These are phyloP conservation scores for Pseudovirgaria hyperparasitica DNA, from an alignment of 2,329 filamentous ascomycete genomes.

Conservation along the genomic window DNA sequence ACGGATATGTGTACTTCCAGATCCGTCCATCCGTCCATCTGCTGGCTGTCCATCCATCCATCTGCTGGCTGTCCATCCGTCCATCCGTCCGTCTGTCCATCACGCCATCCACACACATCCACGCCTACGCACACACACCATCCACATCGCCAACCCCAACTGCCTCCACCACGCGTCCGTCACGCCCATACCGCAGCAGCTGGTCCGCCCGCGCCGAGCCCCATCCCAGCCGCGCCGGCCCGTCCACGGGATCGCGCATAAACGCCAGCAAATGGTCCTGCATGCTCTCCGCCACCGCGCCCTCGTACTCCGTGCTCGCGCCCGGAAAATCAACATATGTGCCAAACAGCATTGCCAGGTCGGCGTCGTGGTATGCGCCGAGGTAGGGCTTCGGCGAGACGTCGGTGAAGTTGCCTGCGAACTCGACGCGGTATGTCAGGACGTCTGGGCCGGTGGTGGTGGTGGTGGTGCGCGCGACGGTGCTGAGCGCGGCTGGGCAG, in stretches of 20 bases:
- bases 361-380: constrained; percentile 23
- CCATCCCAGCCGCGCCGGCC: constrained; percentile 20
- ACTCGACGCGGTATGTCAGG: constrained; percentile 24
- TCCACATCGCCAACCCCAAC: no score
- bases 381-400: constrained; percentile 20
- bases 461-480: constrained; percentile 12
- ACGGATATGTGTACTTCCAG: no score
- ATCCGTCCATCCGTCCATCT: no score
- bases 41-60: no score
- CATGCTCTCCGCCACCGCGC: constrained; percentile 20
- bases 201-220: no score
- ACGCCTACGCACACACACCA: no score
- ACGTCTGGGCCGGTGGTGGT: no score
- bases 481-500: constrained; percentile 18
- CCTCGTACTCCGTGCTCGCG: constrained; percentile 16
- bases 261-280: constrained; percentile 26
- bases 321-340: constrained; percentile 16
- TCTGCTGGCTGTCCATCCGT: no score
- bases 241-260: constrained; percentile 16
- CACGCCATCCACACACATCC: no score
- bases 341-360: constrained; percentile 24
- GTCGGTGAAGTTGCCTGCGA: constrained; percentile 23
- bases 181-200: no score
- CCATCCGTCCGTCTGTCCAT: no score
- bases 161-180: no score